Evolutionary conservation across 1,284 basidiomycete species (phyloP), one percentile per base, ranked within the genome.

Genomic region (Coniophora puteana): DNA sequence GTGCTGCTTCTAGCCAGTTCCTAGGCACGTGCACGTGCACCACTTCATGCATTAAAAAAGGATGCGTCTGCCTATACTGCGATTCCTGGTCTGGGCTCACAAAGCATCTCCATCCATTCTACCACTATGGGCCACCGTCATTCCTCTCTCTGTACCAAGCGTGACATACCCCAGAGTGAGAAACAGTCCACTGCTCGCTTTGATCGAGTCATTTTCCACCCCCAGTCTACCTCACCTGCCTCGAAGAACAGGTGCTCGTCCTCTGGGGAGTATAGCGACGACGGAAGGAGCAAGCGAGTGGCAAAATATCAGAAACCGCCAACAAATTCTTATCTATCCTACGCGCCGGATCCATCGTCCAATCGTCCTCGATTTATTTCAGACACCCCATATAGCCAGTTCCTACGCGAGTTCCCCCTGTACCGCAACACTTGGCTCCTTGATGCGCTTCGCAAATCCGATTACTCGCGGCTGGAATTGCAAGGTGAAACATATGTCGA

Each of bases 401-500:
- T 77, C 51, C 54, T 78, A 21, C 55, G 57, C 26, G 55, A 67
- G 3, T 74, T 52, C 38, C 62, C 57, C 64, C 76, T 81, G 58
- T 80, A 80, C 46, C 70, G 70, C 40, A 63, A 66, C 13, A 81
- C 78, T 11, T 80, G 78, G 78, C 78, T 76, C 41, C 60, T 89
- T 41, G 86, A 89, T 53, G 72, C 77, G 0, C 73, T 89, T 23
- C 74, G 87, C 36, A 69, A 73, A 47, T 78, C 71, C n/a, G 85
- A 89, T 57, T 87, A 79, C 51, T 54, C 71, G 6, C 65, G 86
- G 38, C 68, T 89, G 28, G 78, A 81, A 46, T 71, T 68, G 13
- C 62, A 64, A 14, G 74, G 74, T 1, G 83, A 87, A 62, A 80
- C 79, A 4, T 90, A 90, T 48, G 79, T 89, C 41, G 87, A 90